Conservation (phyloP, 805 yeast genomes). For the Spathaspora sp. region DNA sequence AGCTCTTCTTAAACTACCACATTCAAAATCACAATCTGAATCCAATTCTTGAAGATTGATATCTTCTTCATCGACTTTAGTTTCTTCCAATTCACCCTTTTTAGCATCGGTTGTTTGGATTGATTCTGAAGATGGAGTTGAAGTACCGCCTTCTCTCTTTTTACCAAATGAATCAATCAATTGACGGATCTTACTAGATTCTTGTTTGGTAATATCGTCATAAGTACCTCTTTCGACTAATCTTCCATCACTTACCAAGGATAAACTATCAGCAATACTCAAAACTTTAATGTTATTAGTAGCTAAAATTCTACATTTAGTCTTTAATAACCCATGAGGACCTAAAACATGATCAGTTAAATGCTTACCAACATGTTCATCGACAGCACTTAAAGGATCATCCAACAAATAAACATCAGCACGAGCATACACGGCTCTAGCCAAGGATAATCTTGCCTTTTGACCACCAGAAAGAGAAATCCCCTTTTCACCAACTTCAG, state of each 20-base stretch:
- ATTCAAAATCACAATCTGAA: constrained; percentile 28
- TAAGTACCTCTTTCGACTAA: constrained; percentile 65
- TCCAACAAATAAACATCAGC: constrained; percentile 90
- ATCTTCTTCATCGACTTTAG: constrained; percentile 12
- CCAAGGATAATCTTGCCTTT: constrained; percentile 90
- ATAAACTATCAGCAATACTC: constrained; percentile 66
- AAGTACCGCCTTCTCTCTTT: constrained; percentile 17
- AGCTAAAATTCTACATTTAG: constrained; percentile 76
- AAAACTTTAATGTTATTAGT: constrained; percentile 85
- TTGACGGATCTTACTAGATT: constrained; percentile 47
- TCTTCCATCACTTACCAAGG: constrained; percentile 67
- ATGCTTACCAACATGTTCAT: constrained; percentile 92
- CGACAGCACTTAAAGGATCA: constrained; percentile 94
- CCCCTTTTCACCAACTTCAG: constrained; percentile 96
- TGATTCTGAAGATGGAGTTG: constrained; percentile 7
- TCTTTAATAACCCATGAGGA: constrained; percentile 66
- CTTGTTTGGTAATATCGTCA: constrained; percentile 44
- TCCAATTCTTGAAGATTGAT: constrained; percentile 26
- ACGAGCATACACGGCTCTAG: constrained; percentile 92
- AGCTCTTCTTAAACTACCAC: constrained; percentile 54
- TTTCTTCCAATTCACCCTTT: constrained; percentile 12
- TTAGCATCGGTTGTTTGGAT: constrained; percentile 11
- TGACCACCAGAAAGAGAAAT: constrained; percentile 96
- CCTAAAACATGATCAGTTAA: constrained; percentile 81
- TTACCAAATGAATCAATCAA: constrained; percentile 64